Conservation (phyloP, 345 rosid species). For the Aquilaria malaccensis region DNA sequence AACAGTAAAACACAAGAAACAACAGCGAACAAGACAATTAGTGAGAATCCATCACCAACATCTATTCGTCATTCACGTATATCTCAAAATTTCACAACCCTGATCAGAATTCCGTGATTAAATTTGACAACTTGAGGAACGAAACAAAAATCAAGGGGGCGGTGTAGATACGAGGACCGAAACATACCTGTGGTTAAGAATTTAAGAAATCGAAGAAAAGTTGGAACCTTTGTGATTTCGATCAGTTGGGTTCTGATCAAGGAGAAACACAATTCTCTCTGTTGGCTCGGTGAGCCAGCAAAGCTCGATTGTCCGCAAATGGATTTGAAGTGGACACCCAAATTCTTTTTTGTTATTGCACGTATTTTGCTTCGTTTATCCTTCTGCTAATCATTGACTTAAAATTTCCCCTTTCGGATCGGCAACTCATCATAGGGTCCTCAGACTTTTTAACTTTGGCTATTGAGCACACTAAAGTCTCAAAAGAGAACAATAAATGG, state of each 20-base stretch:
- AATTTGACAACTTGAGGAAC: not conserved
- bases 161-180: not conserved
- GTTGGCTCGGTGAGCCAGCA: slow-evolving; percentile 34
- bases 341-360: slow-evolving; percentile 15
- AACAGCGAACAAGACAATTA: too few relatives aligned
- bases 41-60: too few relatives aligned
- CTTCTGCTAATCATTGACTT: too few relatives aligned
- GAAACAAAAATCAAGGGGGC: too few relatives aligned
- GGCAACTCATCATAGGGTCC: not conserved
- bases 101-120: not conserved
- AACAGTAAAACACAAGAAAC: too few relatives aligned
- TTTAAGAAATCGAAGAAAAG: slow-evolving; percentile 6
- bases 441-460: not conserved
- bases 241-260: too few relatives aligned
- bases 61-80: too few relatives aligned
- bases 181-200: slow-evolving; percentile 14
- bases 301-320: slow-evolving; percentile 21
- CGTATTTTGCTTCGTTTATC: not conserved
- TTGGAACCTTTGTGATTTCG: slow-evolving; percentile 1
- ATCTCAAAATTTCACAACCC: not conserved
- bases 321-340: not conserved
- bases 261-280: slow-evolving; percentile 15
- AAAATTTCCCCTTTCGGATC: not conserved
- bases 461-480: too few relatives aligned
- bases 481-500: too few relatives aligned